Base-by-base conservation (phyloP, 192 early-diverging fungal species). In the Coemansia sp. region DNA sequence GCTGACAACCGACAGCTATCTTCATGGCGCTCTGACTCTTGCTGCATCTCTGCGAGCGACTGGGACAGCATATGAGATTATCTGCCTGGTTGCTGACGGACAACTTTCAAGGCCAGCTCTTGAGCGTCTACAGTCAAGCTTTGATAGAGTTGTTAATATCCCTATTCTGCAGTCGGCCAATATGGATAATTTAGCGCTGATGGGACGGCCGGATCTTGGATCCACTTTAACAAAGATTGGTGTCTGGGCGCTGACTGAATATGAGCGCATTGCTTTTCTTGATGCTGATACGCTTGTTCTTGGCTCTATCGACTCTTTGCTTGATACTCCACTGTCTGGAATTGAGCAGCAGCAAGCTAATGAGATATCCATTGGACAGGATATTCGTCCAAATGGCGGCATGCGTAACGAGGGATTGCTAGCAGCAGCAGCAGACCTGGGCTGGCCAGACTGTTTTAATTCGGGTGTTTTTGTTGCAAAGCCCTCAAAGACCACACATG, bases 391-490 rank as follows among this genome's bases (percentile, higher is more conserved):
- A 8, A 80, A 82, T 39, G 79, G 73, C 27, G 84, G 84, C 0
- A 87, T 85, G 66, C 50, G 66, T 54, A 72, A 76, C 29, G 68
- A 75, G 57, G 85, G 70, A 3, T 53, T 82, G 46, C 87, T 98
- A 73, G 92, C 92, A 6, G 94, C 96, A 23, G 89, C 93, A 6
- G 91, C 94, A 3, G 96, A 98, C 59, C 87, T 91, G 52, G 95
- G 95, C 0, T 98, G 96, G 96, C 96, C 96, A 0, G 96, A 98
- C 75, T 91, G 89, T 67, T 98, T 98, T 84, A 98, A 98, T 74
- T 96, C 96, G 52, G 96, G 95, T 2, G 94, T 98, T 0, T 85
- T 53, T 63, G 80, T 57, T 86, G 93, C 31, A 64, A 70, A 50
- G 58, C 67, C 42, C 42, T 76, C 54, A 65, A 83, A 27, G 88